These are phyloP conservation scores for Acer negundo DNA, from an alignment of 345 rosid genomes.

Conservation along the genomic window DNA sequence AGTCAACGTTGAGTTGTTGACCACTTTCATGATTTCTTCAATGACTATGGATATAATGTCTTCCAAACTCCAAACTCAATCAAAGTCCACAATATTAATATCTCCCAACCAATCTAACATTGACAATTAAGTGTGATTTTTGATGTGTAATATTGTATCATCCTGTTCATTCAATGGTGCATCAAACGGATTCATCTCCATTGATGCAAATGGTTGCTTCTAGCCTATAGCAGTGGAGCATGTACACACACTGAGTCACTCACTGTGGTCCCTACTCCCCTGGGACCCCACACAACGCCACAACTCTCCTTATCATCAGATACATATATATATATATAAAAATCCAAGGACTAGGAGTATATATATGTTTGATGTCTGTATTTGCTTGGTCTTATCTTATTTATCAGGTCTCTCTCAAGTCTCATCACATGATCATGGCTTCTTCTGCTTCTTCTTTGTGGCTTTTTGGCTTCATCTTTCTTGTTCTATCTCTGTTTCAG, in stretches of 20 bases:
- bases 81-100: background rate
- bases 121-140: background rate
- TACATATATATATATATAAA: background rate
- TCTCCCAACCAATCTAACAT: background rate
- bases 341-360: no score
- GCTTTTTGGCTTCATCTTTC: background rate
- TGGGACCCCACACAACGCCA: background rate
- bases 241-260: background rate
- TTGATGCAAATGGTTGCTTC: background rate
- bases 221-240: constrained; percentile 2
- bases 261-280: background rate
- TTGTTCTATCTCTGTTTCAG: constrained; percentile 26
- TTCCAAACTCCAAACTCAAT: background rate
- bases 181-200: background rate
- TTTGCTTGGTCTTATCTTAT: background rate
- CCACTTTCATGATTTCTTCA: background rate
- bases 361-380: background rate
- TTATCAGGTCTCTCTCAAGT: background rate
- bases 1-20: background rate
- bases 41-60: background rate
- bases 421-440: background rate
- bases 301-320: background rate
- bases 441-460: constrained; percentile 12
- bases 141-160: background rate
- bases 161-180: background rate